Evolutionary conservation across 2,329 filamentous ascomycete species (phyloP).

Genomic region (Aspergillus hiratsukae): DNA sequence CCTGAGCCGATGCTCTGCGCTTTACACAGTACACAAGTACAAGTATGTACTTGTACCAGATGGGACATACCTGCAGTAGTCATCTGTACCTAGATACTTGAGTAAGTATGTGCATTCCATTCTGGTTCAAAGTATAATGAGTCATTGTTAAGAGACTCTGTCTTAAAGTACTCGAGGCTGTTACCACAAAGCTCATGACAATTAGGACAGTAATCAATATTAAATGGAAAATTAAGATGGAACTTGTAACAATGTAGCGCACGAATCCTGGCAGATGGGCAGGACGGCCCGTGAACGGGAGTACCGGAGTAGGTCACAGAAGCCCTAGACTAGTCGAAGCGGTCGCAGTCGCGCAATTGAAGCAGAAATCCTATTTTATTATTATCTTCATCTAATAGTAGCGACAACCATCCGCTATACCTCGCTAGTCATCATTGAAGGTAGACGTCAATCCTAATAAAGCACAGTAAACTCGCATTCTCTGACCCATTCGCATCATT

Average conservation of each 20-base stretch:
- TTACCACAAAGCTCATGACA: too few relatives aligned
- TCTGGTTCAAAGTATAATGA: neutral
- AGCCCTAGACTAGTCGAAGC: neutral
- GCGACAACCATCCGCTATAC: neutral
- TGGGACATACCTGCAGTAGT: conserved; percentile 17
- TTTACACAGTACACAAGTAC: conserved; percentile 1
- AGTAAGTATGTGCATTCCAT: neutral
- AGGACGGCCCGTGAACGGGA: neutral
- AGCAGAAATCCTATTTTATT: neutral
- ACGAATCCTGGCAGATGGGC: neutral
- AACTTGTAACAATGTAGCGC: neutral
- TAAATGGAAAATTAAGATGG: too few relatives aligned
- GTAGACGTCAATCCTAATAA: neutral
- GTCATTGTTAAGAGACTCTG: neutral
- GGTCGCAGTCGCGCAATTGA: neutral
- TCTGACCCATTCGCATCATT: neutral
- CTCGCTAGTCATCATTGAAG: neutral
- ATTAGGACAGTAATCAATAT: neutral
- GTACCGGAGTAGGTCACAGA: neutral
- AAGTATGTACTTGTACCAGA: conserved; percentile 8
- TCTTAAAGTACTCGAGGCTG: neutral
- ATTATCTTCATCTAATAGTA: neutral
- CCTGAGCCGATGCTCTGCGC: conserved; percentile 13
- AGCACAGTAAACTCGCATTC: neutral
- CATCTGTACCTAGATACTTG: neutral